Base-by-base conservation (phyloP, 176 grass and related monocot genomes). In the Eragrostis curvula region DNA sequence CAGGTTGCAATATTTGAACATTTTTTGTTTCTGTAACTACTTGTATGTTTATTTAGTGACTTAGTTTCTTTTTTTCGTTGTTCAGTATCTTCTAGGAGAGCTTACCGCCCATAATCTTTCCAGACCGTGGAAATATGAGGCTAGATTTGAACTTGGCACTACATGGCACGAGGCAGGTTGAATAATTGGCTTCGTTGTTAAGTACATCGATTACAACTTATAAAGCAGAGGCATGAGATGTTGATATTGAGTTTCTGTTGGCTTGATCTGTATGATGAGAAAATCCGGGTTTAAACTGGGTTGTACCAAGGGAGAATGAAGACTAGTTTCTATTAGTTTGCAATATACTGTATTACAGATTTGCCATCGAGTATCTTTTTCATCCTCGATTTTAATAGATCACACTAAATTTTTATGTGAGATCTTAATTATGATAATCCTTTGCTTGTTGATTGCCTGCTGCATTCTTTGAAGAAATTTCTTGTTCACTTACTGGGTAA, bases 161-260 rank as follows among this genome's bases (percentile, higher is more conserved):
- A 25, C 59, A 42, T 28, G 21, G 50, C 79, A 57, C 48, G 36
- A 41, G 28, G 11, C 67, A 21, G 61, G 43, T 28, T 58, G 41
- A 85, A 89, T 89, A 85, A 83, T 68, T 83, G 43, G 59, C 43
- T 51, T 74, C 58, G 29, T 57, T 67, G 66, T 58, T 25, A 77
- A 58, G 71, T 30, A 66, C 43, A 16, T 73, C 30, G 7, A 50
- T 72, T 82, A 77, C 43, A 84, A 81, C 71, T 66, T 85, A 77
- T 51, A 86, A 83, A 79, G 67, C 41, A 46, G 59, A 17, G 74
- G 74, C 66, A 69, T 86, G 66, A 49, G 41, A 80, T 77, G 66
- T 67, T 79, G 83, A 79, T 78, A 66, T 61, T 61, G 17, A 73
- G 39, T 83, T 90, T 85, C 79, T 83, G 79, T 73, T 73, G 49